A percentile compares a stretch with the other conserved stretches of the same genome.
Conservation (phyloP, 2,329 filamentous ascomycete species). For the Colletotrichum eleusines region DNA sequence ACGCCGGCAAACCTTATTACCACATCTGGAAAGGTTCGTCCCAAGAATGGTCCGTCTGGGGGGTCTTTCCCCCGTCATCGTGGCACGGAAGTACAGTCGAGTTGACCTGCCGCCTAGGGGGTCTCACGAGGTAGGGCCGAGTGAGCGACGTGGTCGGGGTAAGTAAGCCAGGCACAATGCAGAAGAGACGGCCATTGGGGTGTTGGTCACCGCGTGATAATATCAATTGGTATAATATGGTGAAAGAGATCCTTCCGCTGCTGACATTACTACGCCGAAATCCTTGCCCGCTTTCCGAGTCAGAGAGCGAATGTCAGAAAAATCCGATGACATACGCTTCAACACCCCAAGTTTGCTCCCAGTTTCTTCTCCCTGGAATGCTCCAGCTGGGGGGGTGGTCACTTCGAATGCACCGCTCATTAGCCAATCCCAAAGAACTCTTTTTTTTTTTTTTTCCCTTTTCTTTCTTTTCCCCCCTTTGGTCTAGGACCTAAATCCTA, state of each 20-base stretch:
- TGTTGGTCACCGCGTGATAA: neutral
- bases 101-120: too few species aligned
- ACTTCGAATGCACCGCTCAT: neutral
- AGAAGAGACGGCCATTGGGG: neutral
- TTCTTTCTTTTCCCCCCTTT: neutral
- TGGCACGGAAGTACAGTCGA: too few species aligned
- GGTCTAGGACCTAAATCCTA: neutral
- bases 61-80: too few species aligned
- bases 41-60: neutral
- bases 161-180: neutral
- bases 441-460: too few species aligned
- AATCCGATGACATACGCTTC: neutral
- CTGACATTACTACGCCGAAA: neutral
- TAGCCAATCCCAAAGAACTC: neutral
- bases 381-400: neutral
- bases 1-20: neutral
- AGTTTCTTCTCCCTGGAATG: too few species aligned
- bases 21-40: neutral
- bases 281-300: neutral
- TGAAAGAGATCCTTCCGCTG: neutral
- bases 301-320: too few species aligned
- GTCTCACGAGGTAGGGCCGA: too few species aligned
- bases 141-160: too few species aligned
- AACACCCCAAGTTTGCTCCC: neutral
- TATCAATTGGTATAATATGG: neutral